Base-by-base conservation (phyloP, 2,329 filamentous ascomycete species). In the Fusarium acutatum region DNA sequence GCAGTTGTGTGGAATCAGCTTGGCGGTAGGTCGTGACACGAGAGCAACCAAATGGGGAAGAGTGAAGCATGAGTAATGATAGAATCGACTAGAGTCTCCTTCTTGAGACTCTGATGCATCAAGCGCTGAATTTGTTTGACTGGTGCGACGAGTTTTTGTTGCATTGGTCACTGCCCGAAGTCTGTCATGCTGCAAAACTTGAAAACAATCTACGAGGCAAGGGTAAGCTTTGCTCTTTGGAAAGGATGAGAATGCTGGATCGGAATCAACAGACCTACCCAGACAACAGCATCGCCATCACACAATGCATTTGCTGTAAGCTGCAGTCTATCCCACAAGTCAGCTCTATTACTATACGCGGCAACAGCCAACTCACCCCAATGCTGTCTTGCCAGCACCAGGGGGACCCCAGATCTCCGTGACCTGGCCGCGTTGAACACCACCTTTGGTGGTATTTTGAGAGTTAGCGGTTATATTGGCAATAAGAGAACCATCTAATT, bases 321-420 rank as follows among this genome's bases (percentile, higher is more conserved):
- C 79, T 94, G 93, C 76, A 96, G 87, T 40, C 94, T 96, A 79
- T 60, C 56, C n/a, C 53, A 26, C n/a, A 46, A 24, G 54, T 78
- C 44, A 77, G 71, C 34, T 63, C 53, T 43, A 37, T 34, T 57
- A 24, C 20, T 32, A 56, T 38, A 43, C 47, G 44, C 80, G 69
- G 65, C 50, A 65, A 53, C 22, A 52, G 22, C 46, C 32, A 52
- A 52, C 89, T 83, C 86, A 96, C 93, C 92, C 93, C 75, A 98
- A 85, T 18, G 92, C 87, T 8, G 94, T 97, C 86, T 97, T 98
- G 35, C 95, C 96, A 32, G 89, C 89, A 4, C 95, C 95, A 14
- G 94, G 92, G 17, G 95, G 94, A 1, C 96, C 96, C 88, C 94
- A 97, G 56, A 97, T 84, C 82, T 98, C 96, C 7, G 93, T 93